These are phyloP conservation scores for Endocarpon pusillum DNA, from an alignment of 495 filamentous ascomycete genomes.

Conservation along the genomic window DNA sequence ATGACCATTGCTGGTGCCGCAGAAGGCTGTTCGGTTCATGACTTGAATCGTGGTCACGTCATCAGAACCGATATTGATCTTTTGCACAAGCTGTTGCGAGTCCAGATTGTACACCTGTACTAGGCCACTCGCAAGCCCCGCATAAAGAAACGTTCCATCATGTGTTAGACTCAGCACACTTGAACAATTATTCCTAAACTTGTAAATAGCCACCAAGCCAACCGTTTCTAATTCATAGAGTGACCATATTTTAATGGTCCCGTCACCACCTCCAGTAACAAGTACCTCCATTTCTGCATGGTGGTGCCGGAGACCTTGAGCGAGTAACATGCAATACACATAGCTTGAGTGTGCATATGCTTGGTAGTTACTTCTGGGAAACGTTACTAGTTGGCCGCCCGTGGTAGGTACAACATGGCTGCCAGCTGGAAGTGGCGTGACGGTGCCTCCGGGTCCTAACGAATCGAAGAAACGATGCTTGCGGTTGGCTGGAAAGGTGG, in stretches of 20 bases:
- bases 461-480: slow-evolving; percentile 94
- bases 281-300: slow-evolving; percentile 59
- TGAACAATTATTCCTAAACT: slow-evolving; percentile 64
- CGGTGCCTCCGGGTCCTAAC: slow-evolving; percentile 59
- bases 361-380: slow-evolving; percentile 62
- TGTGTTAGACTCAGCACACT: slow-evolving; percentile 69
- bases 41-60: slow-evolving; percentile 78
- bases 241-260: slow-evolving; percentile 87
- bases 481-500: slow-evolving; percentile 59
- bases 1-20: slow-evolving; percentile 60
- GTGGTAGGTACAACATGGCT: slow-evolving; percentile 25
- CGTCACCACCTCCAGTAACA: slow-evolving; percentile 85
- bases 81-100: slow-evolving; percentile 75
- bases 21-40: slow-evolving; percentile 69
- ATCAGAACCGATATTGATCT: slow-evolving; percentile 58
- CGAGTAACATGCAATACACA: slow-evolving; percentile 83
- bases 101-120: slow-evolving; percentile 96
- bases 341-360: slow-evolving; percentile 92
- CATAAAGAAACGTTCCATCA: slow-evolving; percentile 80
- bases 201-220: slow-evolving; percentile 35
- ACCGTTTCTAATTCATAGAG: slow-evolving; percentile 39
- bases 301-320: slow-evolving; percentile 43
- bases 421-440: slow-evolving; percentile 46
- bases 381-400: slow-evolving; percentile 56
- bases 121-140: slow-evolving; percentile 73